Evolutionary conservation across 805 yeast species (phyloP), one percentile per base, ranked within the genome.

Genomic region (Candida koratica): DNA sequence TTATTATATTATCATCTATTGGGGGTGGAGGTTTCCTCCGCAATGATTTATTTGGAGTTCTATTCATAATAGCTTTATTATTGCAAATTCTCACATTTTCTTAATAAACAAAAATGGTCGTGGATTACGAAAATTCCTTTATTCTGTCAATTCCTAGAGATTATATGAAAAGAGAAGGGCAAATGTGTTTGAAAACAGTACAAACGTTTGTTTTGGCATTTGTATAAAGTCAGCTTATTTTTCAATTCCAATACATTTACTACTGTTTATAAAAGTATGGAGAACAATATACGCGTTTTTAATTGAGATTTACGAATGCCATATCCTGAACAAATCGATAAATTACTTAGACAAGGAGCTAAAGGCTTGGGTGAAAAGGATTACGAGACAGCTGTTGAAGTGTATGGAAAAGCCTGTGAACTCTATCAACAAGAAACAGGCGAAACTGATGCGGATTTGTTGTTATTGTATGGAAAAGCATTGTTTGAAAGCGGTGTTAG

Each of bases 401-500:
- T 66, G 36, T 84, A 81, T 45, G 88, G 85, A 0, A 77, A 78
- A 38, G 88, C 93, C 1, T 86, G 95, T 53, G 81, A 74, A 39
- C 43, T 56, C 28, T 69, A 61, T 45, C 71, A 77, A 33, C 60
- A 61, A 9, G 67, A 67, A 25, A 61, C 69, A 15, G 66, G 71
- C 10, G 78, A 75, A n/a, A 73, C 74, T 29, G 95, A 87, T 44
- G 82, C 93, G 4, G 84, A 84, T 42, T 67, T 86, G 46, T 64
- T 88, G 49, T 77, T 72, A 45, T 57, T 83, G 26, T 88, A 88
- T 46, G 96, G 96, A 2, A 78, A 79, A 54, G 79, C 95, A 0
- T 58, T 89, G 24, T 88, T 81, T 60, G 83, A 80, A 44, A 73
- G 76, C 25, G 97, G 89, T 0, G 83, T 85, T 6, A 63, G 76